A percentile compares a stretch with the other conserved stretches of the same genome.
phyloP scores from a whole-genome alignment of 495 filamentous ascomycete genomes.

The Hapsidospora chrysogenum region DNA sequence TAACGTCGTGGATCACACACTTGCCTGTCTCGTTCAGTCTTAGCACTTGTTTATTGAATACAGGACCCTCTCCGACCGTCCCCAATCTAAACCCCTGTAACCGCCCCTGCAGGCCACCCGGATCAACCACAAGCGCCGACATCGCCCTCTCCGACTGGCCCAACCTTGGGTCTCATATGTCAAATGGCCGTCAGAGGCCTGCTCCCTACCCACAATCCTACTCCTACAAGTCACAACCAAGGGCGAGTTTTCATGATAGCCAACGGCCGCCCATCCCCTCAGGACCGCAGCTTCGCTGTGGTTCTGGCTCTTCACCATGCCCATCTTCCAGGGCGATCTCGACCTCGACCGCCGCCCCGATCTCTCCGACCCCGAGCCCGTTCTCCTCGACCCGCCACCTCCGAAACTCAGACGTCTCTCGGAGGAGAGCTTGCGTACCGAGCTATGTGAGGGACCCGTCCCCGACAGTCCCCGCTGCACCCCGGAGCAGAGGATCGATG shows the following conservation, averaged over 20 bases:
- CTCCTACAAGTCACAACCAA: no score
- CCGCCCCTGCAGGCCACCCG: no score
- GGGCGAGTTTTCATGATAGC: neutral
- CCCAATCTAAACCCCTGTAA: no score
- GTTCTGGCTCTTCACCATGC: conserved; percentile 23
- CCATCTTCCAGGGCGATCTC: conserved; percentile 37
- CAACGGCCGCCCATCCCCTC: neutral
- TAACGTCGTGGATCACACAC: no score
- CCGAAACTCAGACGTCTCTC: conserved; percentile 18
- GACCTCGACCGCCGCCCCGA: conserved; percentile 8
- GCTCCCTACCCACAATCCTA: no score
- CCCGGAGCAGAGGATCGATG: conserved; percentile 9
- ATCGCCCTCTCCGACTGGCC: no score
- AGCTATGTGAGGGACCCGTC: conserved; percentile 38
- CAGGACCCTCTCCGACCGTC: no score
- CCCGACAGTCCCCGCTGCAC: conserved; percentile 20
- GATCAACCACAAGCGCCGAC: no score
- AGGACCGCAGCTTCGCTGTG: neutral
- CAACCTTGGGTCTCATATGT: no score
- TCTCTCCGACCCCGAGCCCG: conserved; percentile 4
- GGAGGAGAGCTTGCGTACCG: conserved; percentile 36
- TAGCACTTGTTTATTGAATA: no score
- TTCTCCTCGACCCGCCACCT: conserved; percentile 6
- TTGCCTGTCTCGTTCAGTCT: no score
- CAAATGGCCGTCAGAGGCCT: no score